Conservation (phyloP, 106 monocot species). For the Iris macrosiphon region DNA sequence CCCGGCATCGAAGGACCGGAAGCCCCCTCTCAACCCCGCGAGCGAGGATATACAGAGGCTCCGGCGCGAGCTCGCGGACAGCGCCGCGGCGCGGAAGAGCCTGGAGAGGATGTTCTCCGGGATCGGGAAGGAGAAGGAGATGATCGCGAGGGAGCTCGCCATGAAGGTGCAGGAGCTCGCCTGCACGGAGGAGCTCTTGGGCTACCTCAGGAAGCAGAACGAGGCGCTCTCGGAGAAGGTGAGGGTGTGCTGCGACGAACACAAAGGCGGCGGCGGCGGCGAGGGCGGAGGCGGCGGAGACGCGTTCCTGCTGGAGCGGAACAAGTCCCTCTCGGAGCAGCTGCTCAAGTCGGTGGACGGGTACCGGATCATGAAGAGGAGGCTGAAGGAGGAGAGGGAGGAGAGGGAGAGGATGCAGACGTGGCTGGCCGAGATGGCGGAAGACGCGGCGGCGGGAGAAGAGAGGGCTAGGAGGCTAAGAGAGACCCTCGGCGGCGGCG, state of each 20-base stretch:
- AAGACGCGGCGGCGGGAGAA: slow-evolving; percentile 6
- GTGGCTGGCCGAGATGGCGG: slow-evolving; percentile 15
- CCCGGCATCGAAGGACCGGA: background rate
- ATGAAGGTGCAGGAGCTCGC: slow-evolving; percentile 24
- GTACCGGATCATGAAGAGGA: slow-evolving; percentile 37
- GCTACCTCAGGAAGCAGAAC: slow-evolving; percentile 41
- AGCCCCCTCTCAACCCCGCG: background rate
- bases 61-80: slow-evolving; percentile 32
- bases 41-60: slow-evolving; percentile 37
- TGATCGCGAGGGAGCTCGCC: slow-evolving; percentile 44
- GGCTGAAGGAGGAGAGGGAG: slow-evolving; percentile 37
- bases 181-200: slow-evolving; percentile 33
- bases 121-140: slow-evolving; percentile 47
- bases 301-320: slow-evolving; percentile 25
- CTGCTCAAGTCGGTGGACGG: slow-evolving; percentile 32
- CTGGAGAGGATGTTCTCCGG: slow-evolving; percentile 60
- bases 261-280: background rate
- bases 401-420: slow-evolving; percentile 13
- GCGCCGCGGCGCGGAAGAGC: slow-evolving; percentile 33
- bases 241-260: slow-evolving; percentile 13
- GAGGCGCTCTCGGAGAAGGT: slow-evolving; percentile 41
- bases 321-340: slow-evolving; percentile 47
- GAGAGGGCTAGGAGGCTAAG: slow-evolving; percentile 2
- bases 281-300: background rate
- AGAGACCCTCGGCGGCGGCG: background rate